Evolutionary conservation across 345 rosid species (phyloP), one percentile per base, ranked within the genome.

Genomic region (Euphorbia peplus): DNA sequence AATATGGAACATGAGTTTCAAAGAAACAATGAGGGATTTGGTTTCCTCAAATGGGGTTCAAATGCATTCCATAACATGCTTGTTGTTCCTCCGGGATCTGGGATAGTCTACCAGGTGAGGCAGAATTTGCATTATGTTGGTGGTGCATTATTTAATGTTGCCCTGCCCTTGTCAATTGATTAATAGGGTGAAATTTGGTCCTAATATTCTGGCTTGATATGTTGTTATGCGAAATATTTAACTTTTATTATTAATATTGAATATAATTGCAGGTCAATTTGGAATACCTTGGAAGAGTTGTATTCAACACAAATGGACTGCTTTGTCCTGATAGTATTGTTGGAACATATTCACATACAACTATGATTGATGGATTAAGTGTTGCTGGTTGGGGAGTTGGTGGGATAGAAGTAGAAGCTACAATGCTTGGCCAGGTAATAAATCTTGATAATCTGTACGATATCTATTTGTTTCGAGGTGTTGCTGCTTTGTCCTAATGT

Each of bases 351-450:
- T 92, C 96, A 3, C 98, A 92, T 73, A 92, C 96, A 59, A 92
- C 98, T 25, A 92, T 90, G 96, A 92, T 92, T n/a, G 95, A 92
- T 75, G 96, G 98, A 47, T 71, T 92, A 70, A 96, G 98, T 63
- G 96, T 92, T 77, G 98, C 98, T 81, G 98, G 96, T 46, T 92
- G 96, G 98, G 98, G 98, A 82, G 96, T 92, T 74, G 95, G 98
- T 60, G 96, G 96, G 46, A 92, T 92, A 65, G 96, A 92, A 83
- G 98, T 96, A 22, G 98, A 92, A 79, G 96, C 98, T 63, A 80
- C 90, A 53, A 92, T 92, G 98, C 98, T 92, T 80, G 98, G 98
- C 70, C 96, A 92, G 90, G 98, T 88, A 82, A 75, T 68, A n/a
- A 47, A 5, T 25, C 47, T 35, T 71, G 46, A 61, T 66, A 8